Evolutionary conservation across 1,284 basidiomycete genomes (phyloP).

Genomic region (Amylostereum chailletii): DNA sequence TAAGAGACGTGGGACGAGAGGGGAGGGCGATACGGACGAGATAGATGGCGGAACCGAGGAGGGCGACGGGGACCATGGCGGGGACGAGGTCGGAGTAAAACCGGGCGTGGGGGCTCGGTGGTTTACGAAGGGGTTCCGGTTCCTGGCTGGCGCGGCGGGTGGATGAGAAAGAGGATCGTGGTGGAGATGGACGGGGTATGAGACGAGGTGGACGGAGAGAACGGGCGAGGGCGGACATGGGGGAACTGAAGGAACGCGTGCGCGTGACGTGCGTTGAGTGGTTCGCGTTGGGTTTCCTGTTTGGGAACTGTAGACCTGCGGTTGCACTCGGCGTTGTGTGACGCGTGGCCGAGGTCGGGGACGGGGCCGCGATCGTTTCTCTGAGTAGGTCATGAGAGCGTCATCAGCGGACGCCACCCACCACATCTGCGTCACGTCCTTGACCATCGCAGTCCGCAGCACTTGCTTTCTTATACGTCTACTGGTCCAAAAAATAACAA

Average conservation of each 20-base stretch:
- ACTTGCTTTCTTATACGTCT: no score
- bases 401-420: no score
- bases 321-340: no score
- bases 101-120: constrained; percentile 43
- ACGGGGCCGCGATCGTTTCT: no score
- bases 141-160: constrained; percentile 8
- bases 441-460: no score
- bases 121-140: constrained; percentile 3
- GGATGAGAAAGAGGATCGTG: background rate
- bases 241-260: background rate
- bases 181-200: background rate
- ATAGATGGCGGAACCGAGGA: constrained; percentile 71
- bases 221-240: background rate
- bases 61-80: constrained; percentile 66
- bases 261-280: background rate
- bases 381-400: no score
- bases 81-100: constrained; percentile 64
- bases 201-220: background rate
- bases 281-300: no score
- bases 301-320: no score
- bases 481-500: no score
- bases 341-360: no score
- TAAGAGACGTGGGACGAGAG: constrained; percentile 5
- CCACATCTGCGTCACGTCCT: no score
- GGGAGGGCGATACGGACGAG: constrained; percentile 36